These are phyloP conservation scores for Trichosporon asahii DNA, from an alignment of 1,284 basidiomycete species.

Conservation along the genomic window DNA sequence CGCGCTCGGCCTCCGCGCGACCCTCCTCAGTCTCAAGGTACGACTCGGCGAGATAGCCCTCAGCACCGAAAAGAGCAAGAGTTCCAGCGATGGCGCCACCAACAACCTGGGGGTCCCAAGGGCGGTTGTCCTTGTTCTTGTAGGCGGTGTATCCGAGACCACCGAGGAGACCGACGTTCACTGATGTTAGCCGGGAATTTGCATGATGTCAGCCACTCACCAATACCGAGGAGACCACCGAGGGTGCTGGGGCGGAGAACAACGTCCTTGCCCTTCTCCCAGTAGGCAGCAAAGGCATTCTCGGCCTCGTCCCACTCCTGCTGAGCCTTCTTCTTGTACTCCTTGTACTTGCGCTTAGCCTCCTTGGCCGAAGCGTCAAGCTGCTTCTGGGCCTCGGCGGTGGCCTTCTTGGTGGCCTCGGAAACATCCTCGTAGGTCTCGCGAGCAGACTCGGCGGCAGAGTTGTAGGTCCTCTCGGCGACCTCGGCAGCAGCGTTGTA, in stretches of 20 bases:
- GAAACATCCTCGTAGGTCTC: constrained; percentile 10
- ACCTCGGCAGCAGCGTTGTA: constrained; percentile 18
- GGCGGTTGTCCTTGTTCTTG: constrained; percentile 62
- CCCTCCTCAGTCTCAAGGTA: constrained; percentile 63
- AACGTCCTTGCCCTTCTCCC: constrained; percentile 61
- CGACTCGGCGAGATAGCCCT: constrained; percentile 63
- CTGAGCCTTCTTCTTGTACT: constrained; percentile 53
- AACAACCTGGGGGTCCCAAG: constrained; percentile 60
- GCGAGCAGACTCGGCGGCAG: constrained; percentile 30
- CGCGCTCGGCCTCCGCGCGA: constrained; percentile 59
- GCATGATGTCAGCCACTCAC: constrained; percentile 51
- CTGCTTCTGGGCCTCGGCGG: constrained; percentile 21
- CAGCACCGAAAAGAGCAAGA: constrained; percentile 60
- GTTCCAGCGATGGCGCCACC: constrained; percentile 59
- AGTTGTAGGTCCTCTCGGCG: constrained; percentile 25
- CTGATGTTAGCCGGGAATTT: constrained; percentile 51
- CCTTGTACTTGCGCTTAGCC: constrained; percentile 56
- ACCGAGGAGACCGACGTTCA: constrained; percentile 68
- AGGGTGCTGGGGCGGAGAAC: constrained; percentile 66
- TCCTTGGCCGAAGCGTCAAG: constrained; percentile 26
- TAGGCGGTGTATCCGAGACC: constrained; percentile 66
- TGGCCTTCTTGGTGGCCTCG: constrained; percentile 3
- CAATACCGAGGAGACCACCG: constrained; percentile 67
- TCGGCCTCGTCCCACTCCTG: constrained; percentile 57
- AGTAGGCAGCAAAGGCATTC: constrained; percentile 58